Conservation (phyloP, 371 early-diverging fungal genomes). For the Mortierella polycephala region DNA sequence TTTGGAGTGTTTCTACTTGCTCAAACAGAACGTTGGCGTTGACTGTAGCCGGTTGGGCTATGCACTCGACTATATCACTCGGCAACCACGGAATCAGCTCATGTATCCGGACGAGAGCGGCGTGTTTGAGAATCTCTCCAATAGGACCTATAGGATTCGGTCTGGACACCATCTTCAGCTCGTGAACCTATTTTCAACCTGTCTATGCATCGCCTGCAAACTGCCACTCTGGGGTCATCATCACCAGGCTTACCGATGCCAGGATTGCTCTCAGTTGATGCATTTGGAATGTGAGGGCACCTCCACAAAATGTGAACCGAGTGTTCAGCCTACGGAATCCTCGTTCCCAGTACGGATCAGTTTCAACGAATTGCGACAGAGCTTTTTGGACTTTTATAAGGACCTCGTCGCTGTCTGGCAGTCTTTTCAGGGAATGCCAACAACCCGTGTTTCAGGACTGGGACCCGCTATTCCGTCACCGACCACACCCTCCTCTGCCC, state of each 20-base stretch:
- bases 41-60: conserved; percentile 30
- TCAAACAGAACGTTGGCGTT: conserved; percentile 35
- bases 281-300: conserved; percentile 58
- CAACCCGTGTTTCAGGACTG: neutral
- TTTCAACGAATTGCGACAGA: conserved; percentile 22
- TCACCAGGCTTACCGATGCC: conserved; percentile 66
- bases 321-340: conserved; percentile 4
- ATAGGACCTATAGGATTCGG: conserved; percentile 15
- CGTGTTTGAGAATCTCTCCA: conserved; percentile 9
- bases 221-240: conserved; percentile 68
- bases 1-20: conserved; percentile 45
- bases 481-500: neutral
- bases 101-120: conserved; percentile 24
- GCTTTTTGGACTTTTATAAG: conserved; percentile 33
- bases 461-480: conserved; percentile 7
- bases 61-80: conserved; percentile 24
- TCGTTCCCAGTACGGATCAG: conserved; percentile 18
- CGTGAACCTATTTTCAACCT: conserved; percentile 65
- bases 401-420: conserved; percentile 19
- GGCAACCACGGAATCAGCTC: conserved; percentile 26
- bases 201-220: conserved; percentile 63
- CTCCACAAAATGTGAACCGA: conserved; percentile 6
- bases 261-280: conserved; percentile 61
- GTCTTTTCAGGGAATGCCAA: neutral
- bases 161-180: conserved; percentile 62